Conservation (phyloP, 163 green algal species). For the Chloromonas sp. region DNA sequence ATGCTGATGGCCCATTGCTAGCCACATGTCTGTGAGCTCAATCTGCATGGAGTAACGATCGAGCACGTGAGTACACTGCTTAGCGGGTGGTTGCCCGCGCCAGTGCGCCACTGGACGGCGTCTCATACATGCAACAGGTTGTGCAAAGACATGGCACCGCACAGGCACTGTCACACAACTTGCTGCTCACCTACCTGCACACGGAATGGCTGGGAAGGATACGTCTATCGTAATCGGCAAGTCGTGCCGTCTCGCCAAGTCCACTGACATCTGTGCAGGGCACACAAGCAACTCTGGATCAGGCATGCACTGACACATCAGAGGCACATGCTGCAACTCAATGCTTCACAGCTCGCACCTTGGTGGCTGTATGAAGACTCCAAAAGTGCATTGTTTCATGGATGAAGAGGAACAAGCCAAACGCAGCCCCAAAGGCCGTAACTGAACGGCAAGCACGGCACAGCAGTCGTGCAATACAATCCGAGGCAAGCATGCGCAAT, state of each 20-base stretch:
- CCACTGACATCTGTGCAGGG: conserved; percentile 29
- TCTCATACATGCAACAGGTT: too few relatives aligned
- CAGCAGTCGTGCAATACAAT: background rate
- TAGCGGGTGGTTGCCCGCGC: too few relatives aligned
- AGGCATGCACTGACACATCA: too few relatives aligned
- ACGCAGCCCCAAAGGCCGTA: conserved; percentile 10
- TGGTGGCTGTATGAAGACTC: conserved; percentile 6
- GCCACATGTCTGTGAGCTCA: too few relatives aligned
- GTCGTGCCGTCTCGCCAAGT: conserved; percentile 23
- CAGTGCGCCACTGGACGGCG: too few relatives aligned
- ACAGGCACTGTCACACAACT: too few relatives aligned
- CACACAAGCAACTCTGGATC: too few relatives aligned
- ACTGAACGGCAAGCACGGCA: background rate
- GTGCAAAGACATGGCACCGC: too few relatives aligned
- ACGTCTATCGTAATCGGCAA: conserved; percentile 47
- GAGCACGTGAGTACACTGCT: too few relatives aligned
- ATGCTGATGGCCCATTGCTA: too few relatives aligned
- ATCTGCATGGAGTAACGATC: too few relatives aligned
- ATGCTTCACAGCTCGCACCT: background rate
- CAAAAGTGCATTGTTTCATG: conserved; percentile 22
- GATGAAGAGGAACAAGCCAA: conserved; percentile 16
- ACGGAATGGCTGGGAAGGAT: conserved; percentile 39
- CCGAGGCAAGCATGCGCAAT: background rate
- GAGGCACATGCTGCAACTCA: background rate
- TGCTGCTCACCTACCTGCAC: conserved; percentile 32